Base-by-base conservation (phyloP, 139 green algal species). In the Penium margaritaceum region DNA sequence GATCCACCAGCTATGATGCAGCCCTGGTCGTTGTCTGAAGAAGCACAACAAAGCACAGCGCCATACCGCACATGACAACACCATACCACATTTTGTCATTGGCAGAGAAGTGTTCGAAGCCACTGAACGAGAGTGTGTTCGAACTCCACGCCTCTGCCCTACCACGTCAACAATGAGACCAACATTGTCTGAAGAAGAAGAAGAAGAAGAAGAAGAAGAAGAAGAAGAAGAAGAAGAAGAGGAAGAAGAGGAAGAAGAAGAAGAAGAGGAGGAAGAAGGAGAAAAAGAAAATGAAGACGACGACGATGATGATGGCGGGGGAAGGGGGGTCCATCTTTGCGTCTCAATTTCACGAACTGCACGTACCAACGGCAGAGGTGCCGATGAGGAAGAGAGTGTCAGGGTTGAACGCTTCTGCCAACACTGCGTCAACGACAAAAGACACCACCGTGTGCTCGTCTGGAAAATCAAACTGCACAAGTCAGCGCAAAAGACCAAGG, bases 301-400 rank as follows among this genome's bases (percentile, higher is more conserved):
- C 43, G 43, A 54, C 21, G n/a, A n/a, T n/a, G n/a, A 19, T 27
- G 43, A 2, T 27, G 21, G 43, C 19, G 43, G 1, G 43, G 17
- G 2, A 1, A 27, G 43, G 1, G 19, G 43, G 19, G 19, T 1
- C 19, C 19, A 1, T 15, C 43, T 19, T 54, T 1, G 1, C 21
- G 43, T 27, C 1, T 15, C 43, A 54, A 19, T 19, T 2, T 3
- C 24, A 5, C 29, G 19, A 7, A 60, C 5, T 6, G 30, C 0
- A 60, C 51, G 0, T 68, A 70, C 92, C 91, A 41, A 96, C 92
- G 61, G 83, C 90, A 78, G 96, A 96, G 15, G 81, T 87, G 9
- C 90, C 89, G 71, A 96, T 90, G 24, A 97, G 77, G 53, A 95
- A 96, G 57, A 98, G 87, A 1, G 85, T 91, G 33, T 78, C 83